These are phyloP conservation scores for Rubroshorea leprosula DNA, from an alignment of 345 rosid genomes.

Conservation along the genomic window DNA sequence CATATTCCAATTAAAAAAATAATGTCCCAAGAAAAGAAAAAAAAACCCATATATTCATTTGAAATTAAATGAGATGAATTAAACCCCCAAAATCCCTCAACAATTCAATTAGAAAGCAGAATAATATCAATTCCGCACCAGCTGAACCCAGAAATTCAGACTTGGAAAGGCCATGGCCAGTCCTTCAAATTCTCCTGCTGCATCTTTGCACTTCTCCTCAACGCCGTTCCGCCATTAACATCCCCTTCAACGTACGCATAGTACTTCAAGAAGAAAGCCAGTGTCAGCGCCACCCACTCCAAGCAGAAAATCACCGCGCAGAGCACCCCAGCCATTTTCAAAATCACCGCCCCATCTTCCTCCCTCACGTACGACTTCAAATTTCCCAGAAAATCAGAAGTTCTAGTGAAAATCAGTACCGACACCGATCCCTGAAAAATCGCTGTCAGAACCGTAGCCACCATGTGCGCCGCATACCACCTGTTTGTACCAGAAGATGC, in stretches of 20 bases:
- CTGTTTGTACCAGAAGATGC: slow-evolving; percentile 44
- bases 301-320: slow-evolving; percentile 64
- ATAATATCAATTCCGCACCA: neutral
- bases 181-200: slow-evolving; percentile 63
- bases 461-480: slow-evolving; percentile 91
- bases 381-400: slow-evolving; percentile 51
- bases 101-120: too few relatives aligned
- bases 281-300: slow-evolving; percentile 84
- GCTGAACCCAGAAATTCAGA: slow-evolving; percentile 20
- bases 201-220: slow-evolving; percentile 59
- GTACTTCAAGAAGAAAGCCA: slow-evolving; percentile 87
- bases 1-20: too few relatives aligned
- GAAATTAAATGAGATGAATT: too few relatives aligned
- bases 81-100: too few relatives aligned
- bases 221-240: slow-evolving; percentile 15
- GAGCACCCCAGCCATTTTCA: slow-evolving; percentile 78
- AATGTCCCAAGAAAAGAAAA: too few relatives aligned
- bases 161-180: slow-evolving; percentile 87
- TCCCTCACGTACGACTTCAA: slow-evolving; percentile 82
- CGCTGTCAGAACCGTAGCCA: slow-evolving; percentile 69
- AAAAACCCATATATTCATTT: too few relatives aligned
- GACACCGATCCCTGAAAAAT: slow-evolving; percentile 91
- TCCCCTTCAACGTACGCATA: slow-evolving; percentile 55
- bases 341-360: slow-evolving; percentile 69
- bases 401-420: slow-evolving; percentile 65